These are phyloP conservation scores for Dactylellina parvicollis DNA, from an alignment of 2,329 filamentous ascomycete genomes.

Conservation along the genomic window DNA sequence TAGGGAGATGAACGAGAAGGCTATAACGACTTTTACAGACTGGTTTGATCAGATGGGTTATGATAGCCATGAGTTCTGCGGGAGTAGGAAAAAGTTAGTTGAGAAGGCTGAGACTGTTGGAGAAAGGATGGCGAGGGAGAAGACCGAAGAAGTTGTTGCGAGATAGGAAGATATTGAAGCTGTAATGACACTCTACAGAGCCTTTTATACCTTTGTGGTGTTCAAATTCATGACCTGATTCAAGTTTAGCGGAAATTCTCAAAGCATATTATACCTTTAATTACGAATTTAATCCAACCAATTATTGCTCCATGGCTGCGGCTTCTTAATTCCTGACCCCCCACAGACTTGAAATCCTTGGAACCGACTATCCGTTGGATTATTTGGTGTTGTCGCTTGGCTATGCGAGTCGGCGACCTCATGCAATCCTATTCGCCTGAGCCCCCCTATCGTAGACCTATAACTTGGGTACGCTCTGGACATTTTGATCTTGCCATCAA, in stretches of 20 bases:
- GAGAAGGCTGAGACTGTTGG: not conserved
- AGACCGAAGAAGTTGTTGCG: not conserved
- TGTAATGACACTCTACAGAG: not conserved
- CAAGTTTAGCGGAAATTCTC: too few species aligned
- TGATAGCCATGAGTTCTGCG: slow-evolving; percentile 16
- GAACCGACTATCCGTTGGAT: not conserved
- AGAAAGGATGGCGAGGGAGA: not conserved
- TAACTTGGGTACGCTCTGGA: slow-evolving; percentile 1
- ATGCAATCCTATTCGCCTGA: not conserved
- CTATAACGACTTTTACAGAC: not conserved
- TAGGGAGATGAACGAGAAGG: not conserved
- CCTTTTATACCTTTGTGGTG: not conserved
- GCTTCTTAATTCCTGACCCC: too few species aligned
- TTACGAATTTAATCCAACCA: too few species aligned
- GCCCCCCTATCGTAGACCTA: not conserved
- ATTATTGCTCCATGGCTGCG: too few species aligned
- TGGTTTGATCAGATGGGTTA: slow-evolving; percentile 15
- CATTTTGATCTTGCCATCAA: not conserved
- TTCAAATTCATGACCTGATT: not conserved
- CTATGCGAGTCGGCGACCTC: not conserved
- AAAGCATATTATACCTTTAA: too few species aligned
- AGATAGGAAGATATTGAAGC: not conserved
- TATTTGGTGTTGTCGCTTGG: slow-evolving; percentile 39
- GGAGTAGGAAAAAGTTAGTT: not conserved
- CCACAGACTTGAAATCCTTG: too few species aligned